A percentile compares a stretch with the other conserved stretches of the same genome.
These are phyloP conservation scores for Antrodiella citrinella DNA, from an alignment of 768 basidiomycete species.

Conservation along the genomic window DNA sequence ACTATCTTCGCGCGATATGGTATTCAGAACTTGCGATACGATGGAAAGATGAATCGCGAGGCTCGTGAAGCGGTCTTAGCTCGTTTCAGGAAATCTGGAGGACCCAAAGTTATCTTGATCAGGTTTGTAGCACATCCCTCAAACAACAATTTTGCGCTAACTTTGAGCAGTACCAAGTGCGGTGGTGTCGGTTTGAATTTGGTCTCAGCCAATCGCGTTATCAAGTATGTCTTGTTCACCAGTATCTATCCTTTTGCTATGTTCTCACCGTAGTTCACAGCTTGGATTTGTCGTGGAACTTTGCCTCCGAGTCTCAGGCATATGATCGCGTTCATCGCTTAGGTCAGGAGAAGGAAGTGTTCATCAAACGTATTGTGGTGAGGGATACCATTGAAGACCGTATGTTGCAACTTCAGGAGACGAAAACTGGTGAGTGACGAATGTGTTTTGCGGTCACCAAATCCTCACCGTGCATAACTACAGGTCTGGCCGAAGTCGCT, in stretches of 20 bases:
- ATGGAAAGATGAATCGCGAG: slow-evolving; percentile 56
- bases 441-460: too few relatives aligned
- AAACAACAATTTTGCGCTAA: not conserved
- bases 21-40: slow-evolving; percentile 51
- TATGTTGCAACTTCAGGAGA: slow-evolving; percentile 63
- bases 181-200: slow-evolving; percentile 66
- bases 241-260: too few relatives aligned
- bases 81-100: slow-evolving; percentile 45
- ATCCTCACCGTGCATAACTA: not conserved
- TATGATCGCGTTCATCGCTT: slow-evolving; percentile 55
- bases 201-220: slow-evolving; percentile 58
- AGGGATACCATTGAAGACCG: slow-evolving; percentile 70
- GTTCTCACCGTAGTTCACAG: slow-evolving; percentile 22
- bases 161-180: slow-evolving; percentile 42
- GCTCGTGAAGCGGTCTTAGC: slow-evolving; percentile 42
- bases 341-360: slow-evolving; percentile 63
- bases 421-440: slow-evolving; percentile 47
- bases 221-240: too few relatives aligned
- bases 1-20: slow-evolving; percentile 51
- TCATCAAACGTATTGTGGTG: slow-evolving; percentile 59
- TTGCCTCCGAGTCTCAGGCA: slow-evolving; percentile 63
- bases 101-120: slow-evolving; percentile 59
- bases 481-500: slow-evolving; percentile 56
- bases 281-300: slow-evolving; percentile 72
- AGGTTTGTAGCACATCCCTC: slow-evolving; percentile 32